Evolutionary conservation across 331 rosid species (phyloP), one percentile per base, ranked within the genome.

Genomic region (Prunus yedoensis): DNA sequence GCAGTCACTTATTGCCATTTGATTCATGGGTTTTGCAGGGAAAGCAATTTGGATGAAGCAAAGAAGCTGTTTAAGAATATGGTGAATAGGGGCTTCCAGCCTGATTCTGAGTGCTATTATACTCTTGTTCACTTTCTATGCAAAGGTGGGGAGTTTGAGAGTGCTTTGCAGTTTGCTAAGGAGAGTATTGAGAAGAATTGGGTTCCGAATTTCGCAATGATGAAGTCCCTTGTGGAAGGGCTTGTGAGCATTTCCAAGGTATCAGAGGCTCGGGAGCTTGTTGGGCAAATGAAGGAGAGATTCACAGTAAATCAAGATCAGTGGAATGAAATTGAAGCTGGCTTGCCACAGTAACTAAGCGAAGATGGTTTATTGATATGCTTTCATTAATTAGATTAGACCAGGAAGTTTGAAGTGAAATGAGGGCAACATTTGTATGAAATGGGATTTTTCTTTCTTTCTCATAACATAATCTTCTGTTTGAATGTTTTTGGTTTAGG

Each of bases 241-340:
- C 93, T 91, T 43, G 91, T 67, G 74, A 75, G 84, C 38, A 78
- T 57, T 50, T 85, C 88, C 0, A 92, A 81, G 85, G 86, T 88
- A 10, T 84, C 85, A 10, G 91, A 87, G 63, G 97, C 99, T 0
- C 77, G 79, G 46, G 87, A 87, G 74, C 56, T 94, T 50, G 50
- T 94, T 77, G 83, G 87, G 74, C 83, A 74, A 71, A 72, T 89
- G 46, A 94, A 90, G 87, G 95, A 83, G 76, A 91, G 72, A 77
- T 85, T 90, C 59, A 3, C 87, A 0, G 86, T 0, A 20, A 85
- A 75, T 67, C 83, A 61, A 28, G 90, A 87, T 13, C 72, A 12
- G 82, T 94, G 99, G 99, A 80, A 81, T 58, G 91, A 86, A 65
- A 38, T 92, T 65, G 95, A 91, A 85, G 86, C 93, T 28, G 90